Base-by-base conservation (phyloP, 768 basidiomycete species). In the Austroboletus festivus region DNA sequence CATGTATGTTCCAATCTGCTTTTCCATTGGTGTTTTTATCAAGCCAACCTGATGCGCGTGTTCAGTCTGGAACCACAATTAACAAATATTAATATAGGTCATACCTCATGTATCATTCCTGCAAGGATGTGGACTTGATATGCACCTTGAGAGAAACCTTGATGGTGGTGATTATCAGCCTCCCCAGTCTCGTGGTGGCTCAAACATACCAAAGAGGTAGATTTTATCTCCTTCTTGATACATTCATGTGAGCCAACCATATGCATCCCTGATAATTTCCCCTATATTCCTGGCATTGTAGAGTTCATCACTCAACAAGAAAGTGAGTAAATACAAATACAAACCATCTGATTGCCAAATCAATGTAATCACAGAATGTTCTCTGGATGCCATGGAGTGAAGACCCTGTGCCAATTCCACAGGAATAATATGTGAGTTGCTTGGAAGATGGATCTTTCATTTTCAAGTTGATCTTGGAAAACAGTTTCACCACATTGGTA, bases 121-220 rank as follows among this genome's bases (percentile, higher is more conserved):
- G 73, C 70, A 8, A 73, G 62, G 2, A 67, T 68, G 9, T 73
- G 64, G 0, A 70, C 71, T 45, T 71, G 67, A 50, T 72, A 73
- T 24, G 72, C 71, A 20, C 76, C 75, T 23, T 76, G 65, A 24
- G 74, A 75, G 51, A 77, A 77, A 23, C 68, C 68, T 69, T 21
- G 0, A 22, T 8, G 10, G 4, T 2, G 2, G 35, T 24, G 2
- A 22, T 44, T 13, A 39, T 12, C 22, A 10, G 15, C 1, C 39
- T 18, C n/a, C n/a, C n/a, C 15, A 15, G 0, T 8, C 6, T 6
- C 10, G 16, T 5, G n/a, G n/a, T 2, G 33, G 43, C 37, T 2
- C 4, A 15, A 28, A 26, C 45, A 1, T 35, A 68, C 70, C 70
- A 41, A 71, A 71, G 16, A 71, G 56, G 47, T 59, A 71, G 44